Percentiles rank a stretch among this genome's conserved stretches.
Conservation (phyloP, 176 grass and related monocot genomes). For the Musa schizocarpa region DNA sequence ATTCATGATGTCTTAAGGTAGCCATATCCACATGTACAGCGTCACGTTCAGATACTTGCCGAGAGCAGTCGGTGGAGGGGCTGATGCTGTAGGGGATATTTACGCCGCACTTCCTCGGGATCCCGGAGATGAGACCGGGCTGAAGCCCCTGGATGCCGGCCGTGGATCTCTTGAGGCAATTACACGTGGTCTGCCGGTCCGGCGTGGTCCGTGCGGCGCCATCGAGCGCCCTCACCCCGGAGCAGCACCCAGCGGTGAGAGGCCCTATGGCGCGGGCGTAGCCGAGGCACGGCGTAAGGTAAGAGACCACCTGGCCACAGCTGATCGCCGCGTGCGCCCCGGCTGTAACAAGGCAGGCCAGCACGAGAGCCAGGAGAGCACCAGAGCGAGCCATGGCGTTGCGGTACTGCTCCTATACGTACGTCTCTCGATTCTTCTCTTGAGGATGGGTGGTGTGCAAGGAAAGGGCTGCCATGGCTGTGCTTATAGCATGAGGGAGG, state of each 20-base stretch:
- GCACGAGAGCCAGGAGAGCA: background rate
- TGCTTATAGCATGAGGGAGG: no score
- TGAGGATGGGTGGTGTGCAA: no score
- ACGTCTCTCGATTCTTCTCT: background rate
- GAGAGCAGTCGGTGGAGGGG: conserved; percentile 13
- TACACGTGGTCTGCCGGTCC: conserved; percentile 7
- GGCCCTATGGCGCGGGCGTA: background rate
- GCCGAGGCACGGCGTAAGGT: background rate
- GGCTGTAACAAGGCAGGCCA: background rate
- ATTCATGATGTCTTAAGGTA: no score
- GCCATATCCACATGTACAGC: no score
- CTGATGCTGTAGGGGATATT: background rate
- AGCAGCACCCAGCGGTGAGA: background rate
- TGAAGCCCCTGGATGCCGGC: background rate
- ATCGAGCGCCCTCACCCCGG: background rate
- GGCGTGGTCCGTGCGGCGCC: background rate
- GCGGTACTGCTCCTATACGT: no score
- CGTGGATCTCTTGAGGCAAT: background rate
- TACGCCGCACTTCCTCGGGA: conserved; percentile 6
- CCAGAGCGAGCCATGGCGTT: background rate
- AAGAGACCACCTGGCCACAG: conserved; percentile 3
- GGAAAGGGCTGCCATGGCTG: no score
- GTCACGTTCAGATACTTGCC: background rate
- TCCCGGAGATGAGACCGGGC: background rate
- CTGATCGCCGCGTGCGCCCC: background rate